phyloP scores from a whole-genome alignment of 2,329 filamentous ascomycete genomes.

The Scedosporium minutisporum region DNA sequence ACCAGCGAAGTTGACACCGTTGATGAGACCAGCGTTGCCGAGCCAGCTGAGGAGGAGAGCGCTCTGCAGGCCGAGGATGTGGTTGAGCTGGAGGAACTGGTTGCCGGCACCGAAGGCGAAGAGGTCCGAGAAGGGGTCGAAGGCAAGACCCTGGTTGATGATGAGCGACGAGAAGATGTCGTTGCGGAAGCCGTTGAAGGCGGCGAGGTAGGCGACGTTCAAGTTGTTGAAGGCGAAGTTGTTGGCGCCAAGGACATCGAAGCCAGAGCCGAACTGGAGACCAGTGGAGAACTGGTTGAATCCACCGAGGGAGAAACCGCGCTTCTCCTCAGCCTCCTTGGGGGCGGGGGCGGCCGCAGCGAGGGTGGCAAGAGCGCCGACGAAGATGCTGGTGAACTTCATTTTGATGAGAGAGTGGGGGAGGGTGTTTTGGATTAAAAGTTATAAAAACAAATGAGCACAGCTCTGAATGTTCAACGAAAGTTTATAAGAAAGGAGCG shows the following conservation, averaged over 20 bases:
- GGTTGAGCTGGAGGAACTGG: conserved; percentile 30
- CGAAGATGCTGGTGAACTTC: conserved; percentile 37
- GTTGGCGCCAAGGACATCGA: conserved; percentile 30
- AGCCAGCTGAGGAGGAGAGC: conserved; percentile 27
- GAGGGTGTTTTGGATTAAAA: conserved; percentile 17
- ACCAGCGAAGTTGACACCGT: conserved; percentile 15
- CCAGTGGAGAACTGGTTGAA: conserved; percentile 27
- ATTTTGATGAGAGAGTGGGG: conserved; percentile 28
- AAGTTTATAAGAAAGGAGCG: conserved; percentile 25
- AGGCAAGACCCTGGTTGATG: conserved; percentile 19
- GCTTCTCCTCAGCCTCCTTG: conserved; percentile 18
- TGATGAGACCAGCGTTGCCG: conserved; percentile 20
- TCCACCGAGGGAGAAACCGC: conserved; percentile 25
- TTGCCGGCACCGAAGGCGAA: conserved; percentile 31
- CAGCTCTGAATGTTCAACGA: conserved; percentile 32
- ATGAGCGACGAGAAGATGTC: conserved; percentile 28
- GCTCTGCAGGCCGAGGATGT: conserved; percentile 29
- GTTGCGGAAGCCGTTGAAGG: conserved; percentile 35
- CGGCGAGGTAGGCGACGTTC: conserved; percentile 35
- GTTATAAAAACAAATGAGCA: conserved; percentile 25
- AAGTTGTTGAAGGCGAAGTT: conserved; percentile 28
- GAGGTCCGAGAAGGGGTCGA: conserved; percentile 36
- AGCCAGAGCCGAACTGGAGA: conserved; percentile 27
- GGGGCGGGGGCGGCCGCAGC: conserved; percentile 31
- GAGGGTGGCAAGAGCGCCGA: conserved; percentile 33